Conservation (phyloP, 208 protist species). For the Angomonas ambiguus region DNA sequence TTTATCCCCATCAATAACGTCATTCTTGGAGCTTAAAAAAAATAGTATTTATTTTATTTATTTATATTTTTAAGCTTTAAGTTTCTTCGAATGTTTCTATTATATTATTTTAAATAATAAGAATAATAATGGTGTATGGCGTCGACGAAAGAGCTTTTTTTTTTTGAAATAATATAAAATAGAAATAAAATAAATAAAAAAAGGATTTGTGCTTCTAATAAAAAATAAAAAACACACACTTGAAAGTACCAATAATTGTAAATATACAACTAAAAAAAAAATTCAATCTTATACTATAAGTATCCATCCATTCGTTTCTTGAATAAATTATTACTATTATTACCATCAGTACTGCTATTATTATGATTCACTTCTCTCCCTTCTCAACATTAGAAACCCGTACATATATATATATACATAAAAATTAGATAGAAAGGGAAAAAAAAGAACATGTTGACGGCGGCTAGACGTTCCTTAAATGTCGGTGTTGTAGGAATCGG, state of each 20-base stretch:
- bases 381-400: no score
- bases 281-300: no score
- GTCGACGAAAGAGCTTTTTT: no score
- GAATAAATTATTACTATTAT: not conserved
- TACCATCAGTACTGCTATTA: not conserved
- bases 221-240: no score
- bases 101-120: constrained; percentile 13
- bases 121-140: constrained; percentile 1
- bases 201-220: no score
- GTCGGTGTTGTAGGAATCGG: constrained; percentile 84
- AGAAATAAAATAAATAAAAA: not conserved
- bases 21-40: constrained; percentile 66
- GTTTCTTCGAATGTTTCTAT: no score
- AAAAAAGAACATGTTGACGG: constrained; percentile 19
- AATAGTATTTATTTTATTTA: constrained; percentile 2
- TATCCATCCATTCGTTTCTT: no score
- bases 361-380: constrained; percentile 4
- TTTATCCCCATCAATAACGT: constrained; percentile 97
- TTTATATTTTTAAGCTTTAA: not conserved
- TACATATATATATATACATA: no score
- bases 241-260: no score
- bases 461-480: constrained; percentile 79
- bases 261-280: no score
- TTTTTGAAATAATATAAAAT: constrained; percentile 16
- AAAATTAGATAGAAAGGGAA: not conserved